Evolutionary conservation across 768 basidiomycete species (phyloP).

Genomic region (Ramaria sp.): DNA sequence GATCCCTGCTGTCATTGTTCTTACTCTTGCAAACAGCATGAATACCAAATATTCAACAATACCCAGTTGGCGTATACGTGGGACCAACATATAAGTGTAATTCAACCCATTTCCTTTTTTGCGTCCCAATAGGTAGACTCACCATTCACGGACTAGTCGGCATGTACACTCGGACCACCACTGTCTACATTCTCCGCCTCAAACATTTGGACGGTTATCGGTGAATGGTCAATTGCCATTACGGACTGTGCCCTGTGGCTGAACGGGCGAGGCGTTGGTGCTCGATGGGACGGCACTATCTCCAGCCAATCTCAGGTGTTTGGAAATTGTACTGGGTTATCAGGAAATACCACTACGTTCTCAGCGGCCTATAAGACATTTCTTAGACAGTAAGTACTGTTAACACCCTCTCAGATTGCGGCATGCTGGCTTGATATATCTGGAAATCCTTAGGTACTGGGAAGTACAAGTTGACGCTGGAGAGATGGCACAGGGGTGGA

Average conservation of each 20-base stretch:
- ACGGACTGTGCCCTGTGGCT: constrained; percentile 75
- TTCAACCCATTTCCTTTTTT: constrained; percentile 11
- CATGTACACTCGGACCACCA: constrained; percentile 39
- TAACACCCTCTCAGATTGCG: not conserved
- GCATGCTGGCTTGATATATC: not conserved
- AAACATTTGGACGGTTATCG: constrained; percentile 66
- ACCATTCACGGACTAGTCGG: constrained; percentile 27
- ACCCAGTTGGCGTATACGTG: constrained; percentile 41
- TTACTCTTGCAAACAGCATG: constrained; percentile 33
- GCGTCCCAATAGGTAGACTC: not conserved
- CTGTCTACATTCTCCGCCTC: constrained; percentile 36
- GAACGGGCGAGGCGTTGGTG: constrained; percentile 63
- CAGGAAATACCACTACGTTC: constrained; percentile 49
- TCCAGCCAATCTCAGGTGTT: constrained; percentile 31
- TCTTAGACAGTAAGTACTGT: constrained; percentile 40
- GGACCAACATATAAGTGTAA: constrained; percentile 46
- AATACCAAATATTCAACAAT: constrained; percentile 65
- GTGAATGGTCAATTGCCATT: constrained; percentile 69
- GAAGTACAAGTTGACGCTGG: constrained; percentile 71
- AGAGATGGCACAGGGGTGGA: constrained; percentile 62
- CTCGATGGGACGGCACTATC: constrained; percentile 57
- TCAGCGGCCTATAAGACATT: constrained; percentile 52
- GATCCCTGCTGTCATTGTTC: not conserved
- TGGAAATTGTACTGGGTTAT: constrained; percentile 53
- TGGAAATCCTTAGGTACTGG: constrained; percentile 19